Base-by-base conservation (phyloP, 2,329 filamentous ascomycete genomes). In the Alternaria sp. region DNA sequence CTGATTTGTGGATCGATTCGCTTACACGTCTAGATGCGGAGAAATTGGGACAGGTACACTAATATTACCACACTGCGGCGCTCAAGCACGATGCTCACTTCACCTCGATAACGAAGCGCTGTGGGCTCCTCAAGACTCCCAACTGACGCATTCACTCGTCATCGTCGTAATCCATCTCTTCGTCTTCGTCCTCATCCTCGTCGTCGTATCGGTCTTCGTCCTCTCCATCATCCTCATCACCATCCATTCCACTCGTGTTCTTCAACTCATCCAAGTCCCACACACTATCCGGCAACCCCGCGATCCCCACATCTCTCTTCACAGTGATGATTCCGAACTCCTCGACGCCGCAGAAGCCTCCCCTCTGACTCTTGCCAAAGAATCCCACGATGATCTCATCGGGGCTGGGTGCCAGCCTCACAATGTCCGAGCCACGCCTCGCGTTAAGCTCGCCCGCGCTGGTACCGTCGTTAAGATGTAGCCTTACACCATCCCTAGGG, bases 321-420 rank as follows among this genome's bases (percentile, higher is more conserved):
- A 79, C 82, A 2, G 81, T 85, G 19, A 86, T 77, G 53, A 85
- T 85, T 6, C 83, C 84, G 71, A 85, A 85, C 64, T 85, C 80
- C 43, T 69, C 46, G 1, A 72, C 61, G 5, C 66, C 66, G 51
- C 45, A 57, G 65, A 72, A 66, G 73, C 77, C 40, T 25, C 32
- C 28, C 23, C 56, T 36, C 3, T 69, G 67, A 59, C 79, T 84
- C 52, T 67, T 72, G 3, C 84, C 84, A 61, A 75, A 84, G 65
- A 85, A 85, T 0, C 84, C 84, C 9, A 86, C 75, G 47, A 85
- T 81, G 12, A 75, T 75, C 54, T 85, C 80, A 25, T 77, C 73
- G 0, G 62, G 45, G 2, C 63, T 71, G 1, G 80, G 76, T 55
- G 77, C 76, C 67, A 79, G 66, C 44, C 67, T 57, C 15, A 69